Conservation (phyloP, 164 flowering plant species). For the Hamamelis virginiana region DNA sequence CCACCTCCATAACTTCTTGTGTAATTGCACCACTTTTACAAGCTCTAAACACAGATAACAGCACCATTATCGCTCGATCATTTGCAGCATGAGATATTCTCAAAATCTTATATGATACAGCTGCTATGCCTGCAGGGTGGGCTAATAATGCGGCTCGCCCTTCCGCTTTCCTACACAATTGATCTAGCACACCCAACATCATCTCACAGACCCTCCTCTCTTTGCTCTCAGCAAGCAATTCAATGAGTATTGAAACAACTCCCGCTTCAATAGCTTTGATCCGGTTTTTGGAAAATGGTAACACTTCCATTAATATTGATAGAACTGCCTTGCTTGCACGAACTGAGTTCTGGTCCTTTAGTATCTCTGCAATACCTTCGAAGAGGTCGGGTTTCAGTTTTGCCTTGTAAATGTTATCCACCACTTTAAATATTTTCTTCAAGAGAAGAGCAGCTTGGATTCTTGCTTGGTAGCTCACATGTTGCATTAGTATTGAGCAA, state of each 20-base stretch:
- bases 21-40: background rate
- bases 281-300: background rate
- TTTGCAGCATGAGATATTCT: background rate
- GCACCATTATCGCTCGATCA: background rate
- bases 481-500: too few species aligned
- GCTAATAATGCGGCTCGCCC: background rate
- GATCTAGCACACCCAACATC: background rate
- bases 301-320: background rate
- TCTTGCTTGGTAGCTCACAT: too few species aligned
- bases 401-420: too few species aligned
- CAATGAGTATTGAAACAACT: background rate
- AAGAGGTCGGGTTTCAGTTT: too few species aligned
- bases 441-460: too few species aligned
- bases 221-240: background rate
- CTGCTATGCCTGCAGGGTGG: background rate
- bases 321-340: background rate
- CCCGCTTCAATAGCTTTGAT: conserved; percentile 2
- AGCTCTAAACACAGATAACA: background rate
- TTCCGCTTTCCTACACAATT: background rate
- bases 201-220: background rate
- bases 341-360: too few species aligned
- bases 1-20: conserved; percentile 6
- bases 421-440: too few species aligned
- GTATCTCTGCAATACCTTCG: too few species aligned
- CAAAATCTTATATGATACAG: conserved; percentile 1